A percentile compares a stretch with the other conserved stretches of the same genome.
phyloP scores from a whole-genome alignment of 768 basidiomycete genomes.

The Russula virescens region DNA sequence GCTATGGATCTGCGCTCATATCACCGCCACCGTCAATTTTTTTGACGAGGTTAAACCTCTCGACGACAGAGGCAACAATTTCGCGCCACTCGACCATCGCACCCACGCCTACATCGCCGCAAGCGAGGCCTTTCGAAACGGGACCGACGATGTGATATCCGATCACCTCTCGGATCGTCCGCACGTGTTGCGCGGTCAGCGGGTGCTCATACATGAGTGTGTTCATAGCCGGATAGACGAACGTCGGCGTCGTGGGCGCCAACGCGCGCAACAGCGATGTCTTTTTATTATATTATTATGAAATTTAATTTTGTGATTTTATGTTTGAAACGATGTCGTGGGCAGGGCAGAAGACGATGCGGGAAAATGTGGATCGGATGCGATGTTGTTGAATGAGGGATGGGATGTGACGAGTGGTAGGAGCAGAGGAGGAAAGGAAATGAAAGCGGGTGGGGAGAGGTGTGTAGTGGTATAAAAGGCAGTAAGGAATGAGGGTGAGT shows the following conservation, averaged over 20 bases:
- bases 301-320: not conserved
- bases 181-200: constrained; percentile 78
- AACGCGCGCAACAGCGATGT: constrained; percentile 81
- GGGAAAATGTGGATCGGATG: not conserved
- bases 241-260: constrained; percentile 77
- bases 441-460: too few relatives aligned
- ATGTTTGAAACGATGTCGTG: not conserved
- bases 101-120: constrained; percentile 89
- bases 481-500: not conserved
- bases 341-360: too few relatives aligned
- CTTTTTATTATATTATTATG: constrained; percentile 30
- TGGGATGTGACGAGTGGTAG: not conserved
- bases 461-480: too few relatives aligned
- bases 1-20: not conserved
- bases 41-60: constrained; percentile 37
- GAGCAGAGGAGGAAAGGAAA: not conserved
- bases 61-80: constrained; percentile 68
- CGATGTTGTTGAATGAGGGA: not conserved
- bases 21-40: not conserved
- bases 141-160: constrained; percentile 82
- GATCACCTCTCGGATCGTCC: constrained; percentile 65
- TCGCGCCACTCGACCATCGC: constrained; percentile 98
- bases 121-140: constrained; percentile 81
- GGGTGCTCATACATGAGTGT: constrained; percentile 97
- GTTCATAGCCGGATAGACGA: constrained; percentile 97